Evolutionary conservation across 768 basidiomycete species (phyloP).

Genomic region (Termitomyces sp.): DNA sequence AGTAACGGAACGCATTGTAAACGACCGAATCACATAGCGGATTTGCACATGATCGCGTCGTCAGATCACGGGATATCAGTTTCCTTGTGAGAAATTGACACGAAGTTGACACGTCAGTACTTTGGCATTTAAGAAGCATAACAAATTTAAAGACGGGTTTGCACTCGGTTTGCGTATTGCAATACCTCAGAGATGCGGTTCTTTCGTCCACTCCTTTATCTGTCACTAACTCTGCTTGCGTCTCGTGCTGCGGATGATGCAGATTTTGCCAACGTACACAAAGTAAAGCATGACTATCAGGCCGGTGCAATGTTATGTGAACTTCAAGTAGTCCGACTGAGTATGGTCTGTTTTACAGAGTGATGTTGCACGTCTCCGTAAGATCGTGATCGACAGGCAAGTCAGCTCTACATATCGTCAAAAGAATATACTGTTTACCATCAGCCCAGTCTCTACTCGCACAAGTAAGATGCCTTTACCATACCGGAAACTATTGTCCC

Average conservation of each 20-base stretch:
- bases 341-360: slow-evolving; percentile 44
- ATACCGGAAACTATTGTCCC: not conserved
- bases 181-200: slow-evolving; percentile 47
- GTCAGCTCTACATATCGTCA: slow-evolving; percentile 8
- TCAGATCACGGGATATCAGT: slow-evolving; percentile 14
- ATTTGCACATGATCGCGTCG: slow-evolving; percentile 6
- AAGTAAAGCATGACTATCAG: slow-evolving; percentile 68
- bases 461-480: slow-evolving; percentile 42
- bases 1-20: no score
- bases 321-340: not conserved
- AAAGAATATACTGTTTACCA: not conserved
- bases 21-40: no score
- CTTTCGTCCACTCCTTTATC: slow-evolving; percentile 42
- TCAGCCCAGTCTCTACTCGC: slow-evolving; percentile 67
- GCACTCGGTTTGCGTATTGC: not conserved
- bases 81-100: slow-evolving; percentile 25
- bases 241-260: slow-evolving; percentile 46
- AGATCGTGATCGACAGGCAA: slow-evolving; percentile 88
- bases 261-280: slow-evolving; percentile 26
- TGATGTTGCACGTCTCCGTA: slow-evolving; percentile 87
- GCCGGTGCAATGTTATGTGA: slow-evolving; percentile 26
- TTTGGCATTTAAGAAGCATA: not conserved
- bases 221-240: slow-evolving; percentile 34
- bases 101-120: slow-evolving; percentile 49
- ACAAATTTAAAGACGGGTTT: not conserved